A percentile compares a stretch with the other conserved stretches of the same genome.
Conservation (phyloP, 2,329 filamentous ascomycete genomes). For the Aspergillus sp. region DNA sequence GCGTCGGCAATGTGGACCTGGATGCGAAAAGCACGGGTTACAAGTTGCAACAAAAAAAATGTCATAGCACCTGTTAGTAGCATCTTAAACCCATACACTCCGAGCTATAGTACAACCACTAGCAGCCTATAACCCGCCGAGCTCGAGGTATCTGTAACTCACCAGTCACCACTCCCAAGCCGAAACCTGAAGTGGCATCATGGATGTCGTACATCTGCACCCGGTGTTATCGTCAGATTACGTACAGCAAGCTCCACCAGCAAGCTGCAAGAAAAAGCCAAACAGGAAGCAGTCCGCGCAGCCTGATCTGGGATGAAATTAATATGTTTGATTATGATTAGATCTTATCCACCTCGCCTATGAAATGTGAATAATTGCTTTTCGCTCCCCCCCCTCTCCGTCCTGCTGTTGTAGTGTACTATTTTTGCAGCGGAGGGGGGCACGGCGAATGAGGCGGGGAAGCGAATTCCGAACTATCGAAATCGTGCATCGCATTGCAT, state of each 20-base stretch:
- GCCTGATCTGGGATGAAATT: not conserved
- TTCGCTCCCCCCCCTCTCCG: too few species aligned
- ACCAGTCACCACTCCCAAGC: not conserved
- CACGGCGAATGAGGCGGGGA: too few species aligned
- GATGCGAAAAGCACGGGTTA: too few species aligned
- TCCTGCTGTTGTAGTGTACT: too few species aligned
- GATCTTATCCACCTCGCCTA: not conserved
- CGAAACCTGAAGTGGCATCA: not conserved
- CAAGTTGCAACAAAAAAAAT: too few species aligned
- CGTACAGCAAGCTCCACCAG: slow-evolving; percentile 2
- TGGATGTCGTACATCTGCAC: slow-evolving; percentile 15
- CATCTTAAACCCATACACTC: too few species aligned
- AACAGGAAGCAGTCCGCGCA: not conserved
- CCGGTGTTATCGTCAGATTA: slow-evolving; percentile 14
- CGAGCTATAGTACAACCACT: not conserved
- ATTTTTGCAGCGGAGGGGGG: too few species aligned
- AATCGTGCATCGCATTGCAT: slow-evolving; percentile 3
- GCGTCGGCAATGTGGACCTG: too few species aligned
- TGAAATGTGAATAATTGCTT: too few species aligned
- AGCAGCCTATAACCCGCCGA: not conserved
- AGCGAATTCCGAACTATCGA: not conserved
- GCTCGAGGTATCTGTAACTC: not conserved
- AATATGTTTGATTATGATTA: not conserved
- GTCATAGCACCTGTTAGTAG: too few species aligned
- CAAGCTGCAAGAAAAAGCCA: not conserved